These are phyloP conservation scores for Pichia sp. DNA, from an alignment of 1,139 yeast genomes.

Conservation along the genomic window DNA sequence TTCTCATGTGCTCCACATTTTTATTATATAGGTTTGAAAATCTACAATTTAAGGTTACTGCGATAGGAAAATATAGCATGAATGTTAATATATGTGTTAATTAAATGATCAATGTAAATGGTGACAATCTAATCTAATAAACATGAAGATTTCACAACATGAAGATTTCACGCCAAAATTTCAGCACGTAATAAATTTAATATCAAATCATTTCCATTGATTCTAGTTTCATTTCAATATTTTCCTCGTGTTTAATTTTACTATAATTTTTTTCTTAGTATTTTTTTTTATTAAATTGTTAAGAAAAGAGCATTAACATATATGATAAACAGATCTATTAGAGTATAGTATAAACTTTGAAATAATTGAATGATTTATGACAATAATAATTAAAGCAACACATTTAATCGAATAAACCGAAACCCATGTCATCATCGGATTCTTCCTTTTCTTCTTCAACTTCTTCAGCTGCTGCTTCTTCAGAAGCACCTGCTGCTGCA, in stretches of 20 bases:
- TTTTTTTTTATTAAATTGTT: slow-evolving; percentile 1
- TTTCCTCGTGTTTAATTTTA: not conserved
- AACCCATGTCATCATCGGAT: slow-evolving; percentile 82
- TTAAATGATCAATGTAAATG: not conserved
- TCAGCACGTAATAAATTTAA: no score
- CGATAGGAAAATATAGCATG: not conserved
- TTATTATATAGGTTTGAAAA: not conserved
- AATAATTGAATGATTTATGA: not conserved
- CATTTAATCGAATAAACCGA: slow-evolving; percentile 59
- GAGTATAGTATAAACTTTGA: slow-evolving; percentile 8
- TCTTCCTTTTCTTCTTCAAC: slow-evolving; percentile 48
- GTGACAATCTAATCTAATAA: not conserved
- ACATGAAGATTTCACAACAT: no score
- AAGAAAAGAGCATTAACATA: slow-evolving; percentile 12
- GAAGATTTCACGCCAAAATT: no score
- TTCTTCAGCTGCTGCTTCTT: slow-evolving; percentile 50
- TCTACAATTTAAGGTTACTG: not conserved
- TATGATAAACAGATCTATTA: slow-evolving; percentile 9
- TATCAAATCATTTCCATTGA: not conserved
- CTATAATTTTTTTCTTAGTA: not conserved
- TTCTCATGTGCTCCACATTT: no score
- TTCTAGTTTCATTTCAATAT: not conserved
- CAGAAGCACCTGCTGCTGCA: slow-evolving; percentile 58
- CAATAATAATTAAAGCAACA: not conserved
- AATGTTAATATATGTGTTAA: not conserved